These are phyloP conservation scores for Balakata baccata DNA, from an alignment of 345 rosid species.

Conservation along the genomic window DNA sequence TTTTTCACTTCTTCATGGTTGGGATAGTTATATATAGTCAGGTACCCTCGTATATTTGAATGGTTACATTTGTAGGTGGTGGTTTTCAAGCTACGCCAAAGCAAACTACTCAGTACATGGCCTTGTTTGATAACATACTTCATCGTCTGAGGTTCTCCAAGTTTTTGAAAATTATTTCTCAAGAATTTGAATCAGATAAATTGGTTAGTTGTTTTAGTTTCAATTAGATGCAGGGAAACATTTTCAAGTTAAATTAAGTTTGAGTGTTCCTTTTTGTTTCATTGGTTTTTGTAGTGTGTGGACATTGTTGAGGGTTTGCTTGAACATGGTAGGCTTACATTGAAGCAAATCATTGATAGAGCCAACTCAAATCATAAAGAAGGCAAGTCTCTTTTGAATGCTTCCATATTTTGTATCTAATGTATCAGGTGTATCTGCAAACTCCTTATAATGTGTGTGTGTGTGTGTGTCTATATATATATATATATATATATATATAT, in stretches of 20 bases:
- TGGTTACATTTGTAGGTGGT: slow-evolving; percentile 35
- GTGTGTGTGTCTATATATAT: background rate
- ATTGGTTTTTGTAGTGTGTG: slow-evolving; percentile 48
- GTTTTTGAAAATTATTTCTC: slow-evolving; percentile 47
- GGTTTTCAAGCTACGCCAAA: slow-evolving; percentile 39
- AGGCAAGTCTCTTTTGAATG: slow-evolving; percentile 36
- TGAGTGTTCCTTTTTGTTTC: background rate
- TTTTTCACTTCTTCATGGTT: background rate
- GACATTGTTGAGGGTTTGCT: slow-evolving; percentile 68
- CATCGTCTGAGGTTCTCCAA: slow-evolving; percentile 73
- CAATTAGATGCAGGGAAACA: background rate
- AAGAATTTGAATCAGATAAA: slow-evolving; percentile 56
- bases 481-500: too few relatives aligned
- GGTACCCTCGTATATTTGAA: background rate
- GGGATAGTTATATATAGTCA: background rate
- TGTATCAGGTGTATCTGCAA: background rate
- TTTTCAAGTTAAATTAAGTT: background rate
- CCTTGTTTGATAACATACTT: slow-evolving; percentile 55
- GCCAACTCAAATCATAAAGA: slow-evolving; percentile 34
- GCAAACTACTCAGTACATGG: slow-evolving; percentile 50
- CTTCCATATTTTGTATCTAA: background rate
- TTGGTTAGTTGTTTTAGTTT: slow-evolving; percentile 36
- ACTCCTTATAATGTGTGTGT: slow-evolving; percentile 9
- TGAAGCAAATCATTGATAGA: slow-evolving; percentile 66
- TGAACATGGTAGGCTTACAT: slow-evolving; percentile 75